phyloP scores from a whole-genome alignment of 2,329 filamentous ascomycete species.

The Amylocarpus encephaloides region DNA sequence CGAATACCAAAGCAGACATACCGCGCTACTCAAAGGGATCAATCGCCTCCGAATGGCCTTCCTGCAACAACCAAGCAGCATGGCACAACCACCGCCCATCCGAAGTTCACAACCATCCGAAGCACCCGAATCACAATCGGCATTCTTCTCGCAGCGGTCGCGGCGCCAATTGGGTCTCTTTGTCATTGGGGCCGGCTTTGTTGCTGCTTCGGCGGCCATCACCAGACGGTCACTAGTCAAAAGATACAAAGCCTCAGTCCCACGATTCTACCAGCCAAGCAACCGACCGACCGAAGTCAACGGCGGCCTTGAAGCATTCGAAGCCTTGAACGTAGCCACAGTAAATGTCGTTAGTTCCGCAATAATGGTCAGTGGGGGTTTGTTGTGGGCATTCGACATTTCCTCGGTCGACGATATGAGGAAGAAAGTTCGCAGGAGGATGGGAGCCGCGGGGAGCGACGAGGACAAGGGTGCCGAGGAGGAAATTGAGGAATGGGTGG shows the following conservation, averaged over 20 bases:
- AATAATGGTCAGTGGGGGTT: slow-evolving; percentile 67
- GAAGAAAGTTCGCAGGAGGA: slow-evolving; percentile 40
- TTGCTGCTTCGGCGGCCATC: slow-evolving; percentile 63
- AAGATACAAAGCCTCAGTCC: slow-evolving; percentile 54
- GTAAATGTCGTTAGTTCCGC: slow-evolving; percentile 74
- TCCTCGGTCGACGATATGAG: slow-evolving; percentile 60
- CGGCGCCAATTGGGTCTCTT: slow-evolving; percentile 61
- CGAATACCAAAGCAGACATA: too few relatives aligned
- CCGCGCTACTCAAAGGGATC: too few relatives aligned
- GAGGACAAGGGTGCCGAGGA: slow-evolving; percentile 48
- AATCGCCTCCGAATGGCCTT: slow-evolving; percentile 17
- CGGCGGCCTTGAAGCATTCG: slow-evolving; percentile 65
- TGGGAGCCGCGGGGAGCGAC: slow-evolving; percentile 33
- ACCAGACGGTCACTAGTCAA: slow-evolving; percentile 64
- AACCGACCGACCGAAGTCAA: slow-evolving; percentile 49
- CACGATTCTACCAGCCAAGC: slow-evolving; percentile 66
- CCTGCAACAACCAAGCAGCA: slow-evolving; percentile 15
- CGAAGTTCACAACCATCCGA: slow-evolving; percentile 5
- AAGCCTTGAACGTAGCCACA: slow-evolving; percentile 80
- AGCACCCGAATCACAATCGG: slow-evolving; percentile 15
- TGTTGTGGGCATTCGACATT: slow-evolving; percentile 73
- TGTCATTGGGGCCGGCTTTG: slow-evolving; percentile 68
- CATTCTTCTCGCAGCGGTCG: slow-evolving; percentile 30
- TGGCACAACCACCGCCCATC: slow-evolving; percentile 13
- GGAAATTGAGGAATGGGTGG: slow-evolving; percentile 56